These are phyloP conservation scores for Lentinula detonsa DNA, from an alignment of 768 basidiomycete species.

Conservation along the genomic window DNA sequence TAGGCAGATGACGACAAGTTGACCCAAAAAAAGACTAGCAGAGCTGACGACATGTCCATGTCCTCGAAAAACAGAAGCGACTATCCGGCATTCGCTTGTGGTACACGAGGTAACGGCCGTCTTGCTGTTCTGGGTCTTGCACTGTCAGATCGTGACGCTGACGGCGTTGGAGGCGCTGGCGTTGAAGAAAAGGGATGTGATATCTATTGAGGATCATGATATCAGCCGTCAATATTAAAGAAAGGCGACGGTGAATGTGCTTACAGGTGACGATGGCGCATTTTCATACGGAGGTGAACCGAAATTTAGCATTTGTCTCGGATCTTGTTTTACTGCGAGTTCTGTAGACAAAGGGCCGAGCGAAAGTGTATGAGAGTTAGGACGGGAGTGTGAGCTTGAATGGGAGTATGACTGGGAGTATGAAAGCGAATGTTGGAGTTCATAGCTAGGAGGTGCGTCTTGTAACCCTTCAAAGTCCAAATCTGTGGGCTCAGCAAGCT, in stretches of 20 bases:
- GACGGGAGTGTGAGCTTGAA: not conserved
- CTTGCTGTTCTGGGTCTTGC: not conserved
- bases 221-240: not conserved
- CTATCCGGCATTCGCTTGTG: not conserved
- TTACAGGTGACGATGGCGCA: not conserved
- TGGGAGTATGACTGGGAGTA: not conserved
- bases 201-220: not conserved
- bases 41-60: not conserved
- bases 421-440: not conserved
- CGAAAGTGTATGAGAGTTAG: not conserved
- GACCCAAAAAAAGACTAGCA: not conserved
- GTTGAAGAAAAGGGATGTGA: not conserved
- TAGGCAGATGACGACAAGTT: not conserved
- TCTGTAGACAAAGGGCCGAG: not conserved
- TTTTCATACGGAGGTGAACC: not conserved
- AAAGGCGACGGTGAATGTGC: not conserved
- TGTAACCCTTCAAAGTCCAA: not conserved
- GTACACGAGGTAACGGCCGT: not conserved
- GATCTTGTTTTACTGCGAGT: not conserved
- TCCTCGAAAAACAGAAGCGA: not conserved
- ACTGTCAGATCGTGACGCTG: not conserved
- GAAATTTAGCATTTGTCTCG: not conserved
- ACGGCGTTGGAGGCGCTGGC: not conserved
- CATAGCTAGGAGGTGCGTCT: constrained; percentile 7
- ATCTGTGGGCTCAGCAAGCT: not conserved